These are phyloP conservation scores for Solanum tacnaense DNA, from an alignment of 257 asterid genomes.

Conservation along the genomic window DNA sequence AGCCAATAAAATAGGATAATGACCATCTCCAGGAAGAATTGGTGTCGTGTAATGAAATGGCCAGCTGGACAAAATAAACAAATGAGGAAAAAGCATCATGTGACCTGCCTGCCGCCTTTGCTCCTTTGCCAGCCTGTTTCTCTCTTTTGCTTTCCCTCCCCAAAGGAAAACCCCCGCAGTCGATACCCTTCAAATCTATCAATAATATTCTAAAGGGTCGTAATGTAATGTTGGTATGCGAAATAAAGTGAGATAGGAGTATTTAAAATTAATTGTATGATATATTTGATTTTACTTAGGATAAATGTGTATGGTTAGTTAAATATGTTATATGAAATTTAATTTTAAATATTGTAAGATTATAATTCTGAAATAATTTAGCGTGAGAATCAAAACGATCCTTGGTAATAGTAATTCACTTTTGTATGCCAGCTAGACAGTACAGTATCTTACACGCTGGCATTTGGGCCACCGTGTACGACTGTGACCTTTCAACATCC, in stretches of 20 bases:
- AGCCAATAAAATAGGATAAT: neutral
- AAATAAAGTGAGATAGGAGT: neutral
- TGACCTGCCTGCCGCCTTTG: neutral
- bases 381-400: neutral
- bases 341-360: neutral
- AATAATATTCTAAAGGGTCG: neutral
- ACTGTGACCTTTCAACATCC: slow-evolving; percentile 20
- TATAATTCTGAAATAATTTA: neutral
- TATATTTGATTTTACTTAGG: neutral
- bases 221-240: no score
- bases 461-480: slow-evolving; percentile 39
- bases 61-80: neutral
- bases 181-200: neutral
- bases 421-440: slow-evolving; percentile 32
- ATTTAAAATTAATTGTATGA: no score
- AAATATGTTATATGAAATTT: neutral
- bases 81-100: neutral
- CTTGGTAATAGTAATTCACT: neutral
- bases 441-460: slow-evolving; percentile 25
- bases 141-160: neutral
- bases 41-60: neutral
- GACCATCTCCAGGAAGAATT: neutral
- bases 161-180: neutral
- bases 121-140: neutral
- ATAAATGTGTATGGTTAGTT: neutral